Conservation (phyloP, 495 filamentous ascomycete species). For the Polyplosphaeria fusca region DNA sequence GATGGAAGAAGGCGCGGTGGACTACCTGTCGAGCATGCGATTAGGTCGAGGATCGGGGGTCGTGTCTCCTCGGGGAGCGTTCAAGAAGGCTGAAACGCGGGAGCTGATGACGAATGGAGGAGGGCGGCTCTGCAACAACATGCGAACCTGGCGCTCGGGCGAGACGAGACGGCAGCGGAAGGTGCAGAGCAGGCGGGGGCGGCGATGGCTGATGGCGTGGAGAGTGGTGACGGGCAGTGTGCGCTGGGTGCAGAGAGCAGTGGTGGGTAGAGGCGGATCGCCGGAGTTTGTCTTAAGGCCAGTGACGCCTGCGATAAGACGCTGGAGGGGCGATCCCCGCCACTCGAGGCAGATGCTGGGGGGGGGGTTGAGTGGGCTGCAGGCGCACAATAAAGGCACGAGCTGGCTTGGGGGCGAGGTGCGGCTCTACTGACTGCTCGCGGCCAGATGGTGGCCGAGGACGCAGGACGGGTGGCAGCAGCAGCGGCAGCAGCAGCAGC, state of each 20-base stretch:
- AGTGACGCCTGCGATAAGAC: slow-evolving; percentile 34
- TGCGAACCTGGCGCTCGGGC: slow-evolving; percentile 10
- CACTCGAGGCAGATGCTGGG: slow-evolving; percentile 23
- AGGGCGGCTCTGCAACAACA: slow-evolving; percentile 22
- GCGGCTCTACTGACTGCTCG: slow-evolving; percentile 10
- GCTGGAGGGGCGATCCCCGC: slow-evolving; percentile 33
- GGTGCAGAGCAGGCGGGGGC: too few species aligned
- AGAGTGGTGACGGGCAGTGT: slow-evolving; percentile 13
- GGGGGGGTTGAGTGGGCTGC: too few species aligned
- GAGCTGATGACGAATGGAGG: slow-evolving; percentile 24
- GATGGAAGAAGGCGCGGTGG: neutral
- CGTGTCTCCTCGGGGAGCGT: neutral
- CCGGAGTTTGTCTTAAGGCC: slow-evolving; percentile 27
- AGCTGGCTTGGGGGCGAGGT: neutral
- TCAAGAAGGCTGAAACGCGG: slow-evolving; percentile 28
- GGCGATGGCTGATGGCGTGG: too few species aligned
- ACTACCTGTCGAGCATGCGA: neutral
- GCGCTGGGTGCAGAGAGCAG: neutral
- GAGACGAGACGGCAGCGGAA: too few species aligned
- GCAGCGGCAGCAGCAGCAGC: too few species aligned
- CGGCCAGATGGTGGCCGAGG: slow-evolving; percentile 25
- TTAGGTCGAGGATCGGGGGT: neutral
- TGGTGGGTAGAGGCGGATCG: slow-evolving; percentile 21
- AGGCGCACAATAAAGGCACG: neutral
- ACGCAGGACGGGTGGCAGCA: too few species aligned